Conservation (phyloP, 1,284 basidiomycete genomes). For the Apiotrichum domesticum region DNA sequence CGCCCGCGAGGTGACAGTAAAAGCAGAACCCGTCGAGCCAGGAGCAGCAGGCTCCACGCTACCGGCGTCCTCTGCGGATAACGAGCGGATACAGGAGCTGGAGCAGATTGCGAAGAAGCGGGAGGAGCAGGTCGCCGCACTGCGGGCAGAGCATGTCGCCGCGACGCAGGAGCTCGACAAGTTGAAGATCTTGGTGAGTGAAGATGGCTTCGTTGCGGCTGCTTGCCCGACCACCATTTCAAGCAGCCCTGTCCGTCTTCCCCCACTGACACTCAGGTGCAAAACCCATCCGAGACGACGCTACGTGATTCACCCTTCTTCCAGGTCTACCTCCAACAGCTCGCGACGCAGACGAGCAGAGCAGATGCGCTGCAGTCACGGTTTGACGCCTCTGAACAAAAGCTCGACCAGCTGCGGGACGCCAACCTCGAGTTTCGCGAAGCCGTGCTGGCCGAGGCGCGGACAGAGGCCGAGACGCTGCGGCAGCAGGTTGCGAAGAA, state of each 20-base stretch:
- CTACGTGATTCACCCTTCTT: slow-evolving; percentile 40
- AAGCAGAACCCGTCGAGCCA: not conserved
- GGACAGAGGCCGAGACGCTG: slow-evolving; percentile 33
- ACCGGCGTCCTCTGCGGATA: slow-evolving; percentile 1
- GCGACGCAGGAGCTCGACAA: slow-evolving; percentile 36
- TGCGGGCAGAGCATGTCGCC: slow-evolving; percentile 26
- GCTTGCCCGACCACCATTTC: no score
- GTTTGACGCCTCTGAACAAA: slow-evolving; percentile 29
- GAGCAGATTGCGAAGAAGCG: slow-evolving; percentile 31
- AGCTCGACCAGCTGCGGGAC: slow-evolving; percentile 33
- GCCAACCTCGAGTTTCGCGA: slow-evolving; percentile 39
- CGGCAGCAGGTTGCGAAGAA: slow-evolving; percentile 51
- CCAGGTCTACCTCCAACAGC: slow-evolving; percentile 39
- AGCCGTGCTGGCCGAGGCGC: slow-evolving; percentile 29
- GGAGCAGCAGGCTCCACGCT: not conserved
- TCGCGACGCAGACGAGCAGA: slow-evolving; percentile 26
- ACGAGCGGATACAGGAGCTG: slow-evolving; percentile 29
- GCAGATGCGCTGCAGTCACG: slow-evolving; percentile 30
- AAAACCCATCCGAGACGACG: slow-evolving; percentile 32
- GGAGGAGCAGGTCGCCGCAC: slow-evolving; percentile 25
- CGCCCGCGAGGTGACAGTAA: slow-evolving; percentile 21
- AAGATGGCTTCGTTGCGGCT: no score
- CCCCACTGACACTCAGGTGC: slow-evolving; percentile 17
- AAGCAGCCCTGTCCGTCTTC: no score
- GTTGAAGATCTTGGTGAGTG: slow-evolving; percentile 21